These are phyloP conservation scores for Pseudognaphalium luteoalbum DNA, from an alignment of 129 eudicot genomes.

Conservation along the genomic window DNA sequence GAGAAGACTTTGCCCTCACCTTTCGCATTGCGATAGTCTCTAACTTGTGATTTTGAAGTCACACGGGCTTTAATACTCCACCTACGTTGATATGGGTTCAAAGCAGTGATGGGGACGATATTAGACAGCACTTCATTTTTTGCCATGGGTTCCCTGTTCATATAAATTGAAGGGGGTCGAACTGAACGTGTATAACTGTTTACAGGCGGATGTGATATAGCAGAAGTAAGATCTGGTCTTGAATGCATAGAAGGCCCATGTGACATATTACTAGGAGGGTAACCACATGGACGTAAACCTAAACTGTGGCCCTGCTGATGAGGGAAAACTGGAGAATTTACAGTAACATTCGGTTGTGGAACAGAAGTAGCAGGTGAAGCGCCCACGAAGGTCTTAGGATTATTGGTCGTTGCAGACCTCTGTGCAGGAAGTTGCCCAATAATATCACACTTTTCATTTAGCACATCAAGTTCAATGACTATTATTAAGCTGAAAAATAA, in stretches of 20 bases:
- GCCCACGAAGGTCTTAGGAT: constrained; percentile 33
- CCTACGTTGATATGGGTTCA: constrained; percentile 89
- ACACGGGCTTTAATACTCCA: constrained; percentile 97
- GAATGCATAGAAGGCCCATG: neutral
- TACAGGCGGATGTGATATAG: constrained; percentile 45
- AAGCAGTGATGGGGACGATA: constrained; percentile 71
- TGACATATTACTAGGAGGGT: neutral
- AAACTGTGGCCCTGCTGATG: constrained; percentile 37
- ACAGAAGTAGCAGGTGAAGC: constrained; percentile 32
- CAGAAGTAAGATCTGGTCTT: constrained; percentile 4
- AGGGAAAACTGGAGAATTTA: constrained; percentile 31
- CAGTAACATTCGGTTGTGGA: constrained; percentile 38
- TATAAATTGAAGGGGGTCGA: constrained; percentile 64
- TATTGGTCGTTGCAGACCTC: constrained; percentile 27
- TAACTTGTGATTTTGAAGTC: constrained; percentile 66
- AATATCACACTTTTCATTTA: constrained; percentile 48
- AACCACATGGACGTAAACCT: constrained; percentile 38
- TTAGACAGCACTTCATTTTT: constrained; percentile 64
- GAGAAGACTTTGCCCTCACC: constrained; percentile 92
- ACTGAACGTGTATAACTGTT: constrained; percentile 50
- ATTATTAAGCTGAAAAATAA: constrained; percentile 46
- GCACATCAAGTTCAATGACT: constrained; percentile 45
- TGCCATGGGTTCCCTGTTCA: constrained; percentile 77
- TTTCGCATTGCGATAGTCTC: constrained; percentile 68
- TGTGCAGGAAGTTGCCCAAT: constrained; percentile 51